Conservation (phyloP, 345 rosid genomes). For the Brassica carinata region DNA sequence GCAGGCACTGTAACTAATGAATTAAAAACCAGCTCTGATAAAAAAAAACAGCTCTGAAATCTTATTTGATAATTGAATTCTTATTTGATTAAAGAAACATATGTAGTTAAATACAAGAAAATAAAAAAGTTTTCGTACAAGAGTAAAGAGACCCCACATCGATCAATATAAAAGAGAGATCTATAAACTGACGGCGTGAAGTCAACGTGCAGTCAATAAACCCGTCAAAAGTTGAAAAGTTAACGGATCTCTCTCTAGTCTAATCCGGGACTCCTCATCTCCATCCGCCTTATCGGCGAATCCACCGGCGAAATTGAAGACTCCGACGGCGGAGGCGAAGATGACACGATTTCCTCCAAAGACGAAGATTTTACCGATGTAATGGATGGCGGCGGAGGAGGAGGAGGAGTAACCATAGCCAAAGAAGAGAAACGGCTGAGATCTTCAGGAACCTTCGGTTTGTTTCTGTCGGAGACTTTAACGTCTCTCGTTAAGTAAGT, state of each 20-base stretch:
- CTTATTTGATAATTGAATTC: neutral
- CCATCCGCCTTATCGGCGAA: conserved; percentile 27
- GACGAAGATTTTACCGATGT: conserved; percentile 30
- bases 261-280: conserved; percentile 38
- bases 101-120: conserved; percentile 4
- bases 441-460: conserved; percentile 57
- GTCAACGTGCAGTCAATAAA: conserved; percentile 37
- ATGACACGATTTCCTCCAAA: neutral
- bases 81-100: neutral
- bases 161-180: conserved; percentile 21
- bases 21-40: neutral
- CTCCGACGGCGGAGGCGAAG: neutral
- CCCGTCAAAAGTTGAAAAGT: conserved; percentile 32
- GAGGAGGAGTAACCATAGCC: conserved; percentile 28
- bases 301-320: conserved; percentile 20
- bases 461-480: conserved; percentile 40
- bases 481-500: conserved; percentile 55
- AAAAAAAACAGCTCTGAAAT: neutral
- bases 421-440: neutral
- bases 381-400: conserved; percentile 31
- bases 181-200: conserved; percentile 41
- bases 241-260: conserved; percentile 42
- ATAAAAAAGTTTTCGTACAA: conserved; percentile 3
- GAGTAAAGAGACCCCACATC: conserved; percentile 18
- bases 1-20: neutral